Base-by-base conservation (phyloP, 169 alveolate genomes). In the Plasmodium relictum region DNA sequence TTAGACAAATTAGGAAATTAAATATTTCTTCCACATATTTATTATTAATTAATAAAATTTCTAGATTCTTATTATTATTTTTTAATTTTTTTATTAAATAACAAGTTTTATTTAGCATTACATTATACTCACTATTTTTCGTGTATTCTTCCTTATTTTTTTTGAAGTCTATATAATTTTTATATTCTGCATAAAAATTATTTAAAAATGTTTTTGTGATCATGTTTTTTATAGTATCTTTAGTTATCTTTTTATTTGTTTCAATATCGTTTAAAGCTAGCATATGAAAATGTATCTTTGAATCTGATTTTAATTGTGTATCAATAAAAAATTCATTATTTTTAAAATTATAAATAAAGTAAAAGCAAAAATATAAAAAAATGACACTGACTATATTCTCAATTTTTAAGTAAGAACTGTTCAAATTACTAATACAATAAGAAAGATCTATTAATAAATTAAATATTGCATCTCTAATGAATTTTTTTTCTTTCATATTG, bases 251-350 rank as follows among this genome's bases (percentile, higher is more conserved):
- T 7, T 31, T 24, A 6, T 42, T 63, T 2, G 22, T 72, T 68
- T 83, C 18, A 14, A 61, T 20, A 68, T 68, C 83, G 14, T 68
- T 68, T 37, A 56, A 71, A 18, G 63, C 14, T 14, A 68, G 37
- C 8, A 56, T 26, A 24, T 62, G 42, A 10, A 50, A 20, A 61
- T 62, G 50, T 2, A 16, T 22, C 10, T 16, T 16, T 41, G 31
- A 31, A 12, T 83, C 63, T 12, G 22, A n/a, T 42, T 61, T 66
- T 58, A 54, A 66, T 52, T 80, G 62, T 24, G 63, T 80, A 45
- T 80, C 90, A 59, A 80, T 80, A 59, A 80, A 52, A 72, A 80
- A 80, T 50, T 80, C 90, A 80, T 80, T 80, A 42, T 48, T n/a
- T 8, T 41, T 39, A 39, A 50, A 80, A 26, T 80, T 80, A 68